Evolutionary conservation across 2,329 filamentous ascomycete genomes (phyloP), one percentile per base, ranked within the genome.

Genomic region (Raffaelea ambrosiae): DNA sequence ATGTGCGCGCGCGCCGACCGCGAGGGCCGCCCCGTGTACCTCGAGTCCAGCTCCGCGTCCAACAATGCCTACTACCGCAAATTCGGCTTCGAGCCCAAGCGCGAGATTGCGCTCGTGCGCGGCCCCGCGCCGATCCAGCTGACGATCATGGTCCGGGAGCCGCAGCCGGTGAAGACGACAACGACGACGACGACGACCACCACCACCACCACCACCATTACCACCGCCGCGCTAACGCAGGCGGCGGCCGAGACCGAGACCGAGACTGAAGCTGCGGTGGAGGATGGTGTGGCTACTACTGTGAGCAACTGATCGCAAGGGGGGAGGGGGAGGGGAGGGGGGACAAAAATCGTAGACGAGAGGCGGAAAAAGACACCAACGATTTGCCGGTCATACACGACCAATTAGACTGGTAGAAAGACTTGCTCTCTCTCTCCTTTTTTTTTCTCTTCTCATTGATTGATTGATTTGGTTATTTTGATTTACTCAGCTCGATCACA

Each of bases 91-190:
- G 74, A 81, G 61, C 63, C 76, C 55, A 74, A 73, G 59, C 75
- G 74, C 57, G 75, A 81, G 57, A 76, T 91, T 55, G 72, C 75
- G 59, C 68, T 90, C 57, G 68, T 73, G 58, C 69, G 81, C 44
- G 78, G 72, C 10, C 62, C 65, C 23, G 69, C 73, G 51, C 77
- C 83, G 23, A 74, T 90, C 44, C 71, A 71, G 49, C 68, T 91
- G 63, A 84, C 86, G 60, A 84, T 89, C 66, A 94, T 94, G 87
- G 83, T 91, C 46, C 74, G 86, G 51, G 84, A 89, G 70, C 84
- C 86, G 45, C 68, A 67, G 57, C 50, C 55, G 39, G 55, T 54
- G 55, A 55, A 14, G 40, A 19, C 47, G 59, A 61, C 16, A 40
- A 46, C 31, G 29, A 39, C n/a, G 22, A 38, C 21, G 33, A 7